Evolutionary conservation across 2,329 filamentous ascomycete genomes (phyloP), one percentile per base, ranked within the genome.

Genomic region (Fusarium odoratissimum): DNA sequence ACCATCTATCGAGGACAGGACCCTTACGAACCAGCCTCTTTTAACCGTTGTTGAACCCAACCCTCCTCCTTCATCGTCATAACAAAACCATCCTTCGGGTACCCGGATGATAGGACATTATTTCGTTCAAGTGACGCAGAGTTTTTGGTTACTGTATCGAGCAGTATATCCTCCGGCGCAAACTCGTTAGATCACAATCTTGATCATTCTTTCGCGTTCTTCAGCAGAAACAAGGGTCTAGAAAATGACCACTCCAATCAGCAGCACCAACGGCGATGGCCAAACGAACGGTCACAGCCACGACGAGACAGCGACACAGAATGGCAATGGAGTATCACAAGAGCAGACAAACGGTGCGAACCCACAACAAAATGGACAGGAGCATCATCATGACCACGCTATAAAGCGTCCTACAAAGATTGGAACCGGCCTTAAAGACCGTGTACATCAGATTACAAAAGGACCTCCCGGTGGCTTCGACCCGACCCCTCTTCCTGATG

Each of bases 401-500:
- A n/a, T 67, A 16, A 69, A 69, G 17, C 30, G 58, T 11, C 59
- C 66, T 9, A 45, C 33, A 31, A 74, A 60, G 35, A 51, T 65
- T 17, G 71, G 70, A 37, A 68, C 69, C 17, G 72, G 72, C 5
- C 51, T 80, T 25, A 80, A 78, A 52, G 71, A 76, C 10, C 67
- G 74, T 33, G 68, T 78, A 49, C 75, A 76, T 51, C 60, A 75
- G 21, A 60, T 73, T 19, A 80, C 77, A 46, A 78, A 78, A 41
- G 75, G 75, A 16, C 93, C 93, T 1, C 88, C 91, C 0, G 95
- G 95, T 35, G 95, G 95, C 38, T 96, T 90, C 80, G 95, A 97
- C 81, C 81, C 85, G 40, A 97, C 94, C 1, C 93, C 94, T 3
- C 85, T 97, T 13, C 93, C 94, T 1, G 83, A 88, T 76, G 91